phyloP scores from a whole-genome alignment of 305 asterid species.

The Withania somnifera region DNA sequence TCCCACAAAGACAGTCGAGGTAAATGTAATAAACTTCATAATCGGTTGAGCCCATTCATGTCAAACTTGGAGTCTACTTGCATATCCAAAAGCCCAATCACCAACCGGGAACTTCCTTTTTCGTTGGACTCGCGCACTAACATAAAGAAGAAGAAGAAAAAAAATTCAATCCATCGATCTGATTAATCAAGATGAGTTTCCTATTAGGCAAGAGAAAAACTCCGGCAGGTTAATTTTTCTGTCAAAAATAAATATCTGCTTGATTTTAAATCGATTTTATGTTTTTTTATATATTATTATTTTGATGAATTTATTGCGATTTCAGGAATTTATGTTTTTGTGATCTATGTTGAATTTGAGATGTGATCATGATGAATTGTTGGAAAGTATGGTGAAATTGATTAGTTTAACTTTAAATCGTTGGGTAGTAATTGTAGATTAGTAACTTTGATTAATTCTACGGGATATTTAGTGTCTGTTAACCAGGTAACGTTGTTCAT shows the following conservation, averaged over 20 bases:
- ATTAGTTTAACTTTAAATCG: background rate
- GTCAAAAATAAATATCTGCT: background rate
- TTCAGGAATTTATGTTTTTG: background rate
- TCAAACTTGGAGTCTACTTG: no score
- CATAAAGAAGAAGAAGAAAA: background rate
- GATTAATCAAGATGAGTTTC: conserved; percentile 69
- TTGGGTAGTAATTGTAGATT: background rate
- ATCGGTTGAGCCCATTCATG: no score
- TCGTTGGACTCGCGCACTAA: no score
- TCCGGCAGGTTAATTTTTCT: conserved; percentile 53
- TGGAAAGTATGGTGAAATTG: background rate
- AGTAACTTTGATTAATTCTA: no score
- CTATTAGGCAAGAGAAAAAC: conserved; percentile 84
- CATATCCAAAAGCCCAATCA: no score
- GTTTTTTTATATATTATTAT: background rate
- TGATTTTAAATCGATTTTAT: background rate
- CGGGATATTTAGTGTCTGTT: no score
- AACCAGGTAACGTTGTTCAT: no score
- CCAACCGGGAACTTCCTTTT: no score
- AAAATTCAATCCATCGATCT: background rate
- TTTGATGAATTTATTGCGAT: background rate
- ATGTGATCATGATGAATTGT: background rate
- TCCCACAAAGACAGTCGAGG: no score
- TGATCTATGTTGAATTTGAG: background rate
- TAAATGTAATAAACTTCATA: no score